Evolutionary conservation across 2,329 filamentous ascomycete species (phyloP).

Genomic region (Fusarium pilosicola): DNA sequence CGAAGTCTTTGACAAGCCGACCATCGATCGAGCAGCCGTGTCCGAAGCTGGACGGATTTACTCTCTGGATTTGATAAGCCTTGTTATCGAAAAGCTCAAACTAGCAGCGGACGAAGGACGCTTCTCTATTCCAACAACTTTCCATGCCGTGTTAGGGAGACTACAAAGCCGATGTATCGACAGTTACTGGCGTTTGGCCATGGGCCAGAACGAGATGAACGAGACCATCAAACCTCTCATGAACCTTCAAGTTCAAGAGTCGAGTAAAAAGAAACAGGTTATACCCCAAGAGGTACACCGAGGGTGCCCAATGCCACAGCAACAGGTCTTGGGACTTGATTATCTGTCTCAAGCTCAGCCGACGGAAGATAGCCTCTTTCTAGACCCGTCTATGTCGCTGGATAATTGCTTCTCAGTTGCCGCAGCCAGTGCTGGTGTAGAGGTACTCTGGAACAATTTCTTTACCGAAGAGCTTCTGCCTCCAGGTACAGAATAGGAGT

Average conservation of each 20-base stretch:
- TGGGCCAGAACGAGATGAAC: not conserved
- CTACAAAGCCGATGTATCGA: not conserved
- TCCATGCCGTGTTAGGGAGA: not conserved
- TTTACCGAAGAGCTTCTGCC: accelerated
- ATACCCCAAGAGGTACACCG: accelerated
- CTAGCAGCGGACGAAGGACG: not conserved
- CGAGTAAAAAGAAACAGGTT: too few species aligned
- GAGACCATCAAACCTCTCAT: not conserved
- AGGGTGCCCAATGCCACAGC: accelerated
- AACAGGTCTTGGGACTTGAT: not conserved
- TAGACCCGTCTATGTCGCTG: not conserved
- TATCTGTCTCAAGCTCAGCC: not conserved
- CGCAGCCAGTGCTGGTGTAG: not conserved
- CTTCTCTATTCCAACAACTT: not conserved
- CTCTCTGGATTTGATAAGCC: not conserved
- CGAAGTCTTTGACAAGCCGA: not conserved
- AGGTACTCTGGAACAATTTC: not conserved
- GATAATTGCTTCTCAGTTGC: not conserved
- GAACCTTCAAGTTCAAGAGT: not conserved
- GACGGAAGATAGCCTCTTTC: not conserved
- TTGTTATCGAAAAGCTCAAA: not conserved
- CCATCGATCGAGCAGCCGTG: accelerated
- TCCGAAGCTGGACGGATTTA: not conserved
- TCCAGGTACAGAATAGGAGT: accelerated
- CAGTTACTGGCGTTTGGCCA: not conserved